Evolutionary conservation across 192 early-diverging fungal species (phyloP).

Genomic region (Chytriomyces hyalinus): DNA sequence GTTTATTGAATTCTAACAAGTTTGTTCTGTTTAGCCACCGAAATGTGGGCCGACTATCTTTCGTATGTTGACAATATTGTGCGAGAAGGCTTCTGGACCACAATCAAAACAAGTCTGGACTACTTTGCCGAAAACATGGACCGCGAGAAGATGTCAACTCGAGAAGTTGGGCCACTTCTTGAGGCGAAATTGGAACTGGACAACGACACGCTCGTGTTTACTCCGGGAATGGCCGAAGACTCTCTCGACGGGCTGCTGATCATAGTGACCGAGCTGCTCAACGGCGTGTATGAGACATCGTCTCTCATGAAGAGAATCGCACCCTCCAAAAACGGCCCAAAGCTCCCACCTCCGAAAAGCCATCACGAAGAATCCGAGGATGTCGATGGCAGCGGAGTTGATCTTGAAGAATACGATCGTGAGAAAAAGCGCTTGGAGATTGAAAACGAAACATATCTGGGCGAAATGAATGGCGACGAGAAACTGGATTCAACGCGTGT

Average conservation of each 20-base stretch:
- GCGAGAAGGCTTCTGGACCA: slow-evolving; percentile 58
- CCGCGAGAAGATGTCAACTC: slow-evolving; percentile 40
- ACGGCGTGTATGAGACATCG: slow-evolving; percentile 62
- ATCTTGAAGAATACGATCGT: slow-evolving; percentile 41
- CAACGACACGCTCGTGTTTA: slow-evolving; percentile 59
- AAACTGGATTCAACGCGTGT: slow-evolving; percentile 44
- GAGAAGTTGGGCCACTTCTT: slow-evolving; percentile 60
- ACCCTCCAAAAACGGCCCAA: slow-evolving; percentile 31
- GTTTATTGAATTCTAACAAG: not conserved
- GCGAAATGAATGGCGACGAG: slow-evolving; percentile 61
- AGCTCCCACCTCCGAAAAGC: not conserved
- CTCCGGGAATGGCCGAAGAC: slow-evolving; percentile 68
- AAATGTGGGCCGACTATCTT: slow-evolving; percentile 59
- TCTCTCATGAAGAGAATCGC: slow-evolving; percentile 63
- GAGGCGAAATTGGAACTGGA: slow-evolving; percentile 68
- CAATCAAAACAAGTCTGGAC: slow-evolving; percentile 61
- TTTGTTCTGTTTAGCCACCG: not conserved
- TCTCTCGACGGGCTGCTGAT: slow-evolving; percentile 43
- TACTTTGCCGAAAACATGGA: slow-evolving; percentile 70
- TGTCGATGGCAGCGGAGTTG: slow-evolving; percentile 12
- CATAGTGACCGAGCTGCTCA: slow-evolving; percentile 57
- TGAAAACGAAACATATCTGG: slow-evolving; percentile 62
- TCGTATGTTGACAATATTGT: slow-evolving; percentile 62
- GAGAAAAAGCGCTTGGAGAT: slow-evolving; percentile 41
- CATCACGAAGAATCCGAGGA: slow-evolving; percentile 28